Base-by-base conservation (phyloP, 2,329 filamentous ascomycete genomes). In the Amauroascus niger region DNA sequence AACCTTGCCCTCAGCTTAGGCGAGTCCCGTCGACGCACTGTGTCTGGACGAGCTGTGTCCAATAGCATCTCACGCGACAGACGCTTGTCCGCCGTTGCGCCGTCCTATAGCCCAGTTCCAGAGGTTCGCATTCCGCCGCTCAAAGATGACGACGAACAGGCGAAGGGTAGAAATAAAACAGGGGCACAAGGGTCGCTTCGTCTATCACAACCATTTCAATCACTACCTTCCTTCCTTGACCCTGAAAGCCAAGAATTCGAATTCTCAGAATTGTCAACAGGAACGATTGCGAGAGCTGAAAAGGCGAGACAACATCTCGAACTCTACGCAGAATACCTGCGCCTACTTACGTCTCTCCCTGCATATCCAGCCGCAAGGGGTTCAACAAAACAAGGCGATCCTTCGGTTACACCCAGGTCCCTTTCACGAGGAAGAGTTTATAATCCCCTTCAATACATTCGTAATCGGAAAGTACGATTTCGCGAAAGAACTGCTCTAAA, bases 371-470 rank as follows among this genome's bases (percentile, higher is more conserved):
- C 52, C 4, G 55, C 58, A 20, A 6, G 18, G 3, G 20, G 11
- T 37, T 28, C 30, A 6, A 22, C 26, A 22, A 32, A 4, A 61
- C 67, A 0, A 63, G 22, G 30, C 13, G 49, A 52, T 20, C 35
- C 44, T 16, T 26, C 43, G 11, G 7, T 16, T 18, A 13, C 28
- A 14, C 4, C 26, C 6, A 28, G 14, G 9, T 4, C 41, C 22
- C 16, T 26, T 22, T n/a, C 24, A 24, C 51, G 11, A 6, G 86
- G 86, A 3, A 83, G 90, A 50, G 72, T 76, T 1, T 97, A 97
- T 66, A 95, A 98, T 65, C 93, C 91, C 3, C 71, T 98, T 22
- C 93, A 97, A 68, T 88, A 88, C 61, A 86, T 97, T 53, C 84
- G 93, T 18, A 97, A 98, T 65, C 80, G 91, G 46, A 91, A 90